These are phyloP conservation scores for Secale cereale DNA, from an alignment of 176 grass and related monocot genomes.

Conservation along the genomic window DNA sequence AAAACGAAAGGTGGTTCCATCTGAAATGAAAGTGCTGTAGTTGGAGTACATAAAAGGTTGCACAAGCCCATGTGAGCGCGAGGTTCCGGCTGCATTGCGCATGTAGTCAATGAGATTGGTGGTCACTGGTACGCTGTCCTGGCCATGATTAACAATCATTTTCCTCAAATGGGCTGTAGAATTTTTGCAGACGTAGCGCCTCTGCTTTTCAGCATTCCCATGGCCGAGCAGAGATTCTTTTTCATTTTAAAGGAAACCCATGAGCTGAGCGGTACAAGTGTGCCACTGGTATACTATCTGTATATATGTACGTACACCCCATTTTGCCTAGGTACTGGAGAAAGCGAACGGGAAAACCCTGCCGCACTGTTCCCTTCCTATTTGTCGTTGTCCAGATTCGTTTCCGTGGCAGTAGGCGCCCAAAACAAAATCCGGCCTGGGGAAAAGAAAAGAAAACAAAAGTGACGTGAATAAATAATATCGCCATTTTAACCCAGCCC, in stretches of 20 bases:
- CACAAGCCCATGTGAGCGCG: neutral
- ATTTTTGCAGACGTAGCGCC: neutral
- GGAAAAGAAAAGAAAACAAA: neutral
- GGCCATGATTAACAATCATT: neutral
- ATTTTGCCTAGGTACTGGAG: constrained; percentile 23
- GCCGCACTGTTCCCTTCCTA: constrained; percentile 13
- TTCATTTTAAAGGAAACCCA: neutral
- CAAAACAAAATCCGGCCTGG: neutral
- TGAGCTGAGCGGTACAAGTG: neutral
- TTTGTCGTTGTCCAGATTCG: constrained; percentile 9
- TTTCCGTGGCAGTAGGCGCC: neutral
- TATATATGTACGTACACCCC: too few relatives aligned
- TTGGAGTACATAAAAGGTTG: too few relatives aligned
- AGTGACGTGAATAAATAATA: neutral
- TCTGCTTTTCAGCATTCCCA: constrained; percentile 26
- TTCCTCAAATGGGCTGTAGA: neutral
- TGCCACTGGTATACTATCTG: neutral
- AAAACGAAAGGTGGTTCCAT: too few relatives aligned
- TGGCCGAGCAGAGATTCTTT: neutral
- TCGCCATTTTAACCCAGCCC: neutral
- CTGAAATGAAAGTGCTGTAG: too few relatives aligned
- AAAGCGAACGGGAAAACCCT: constrained; percentile 11
- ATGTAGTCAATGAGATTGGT: too few relatives aligned
- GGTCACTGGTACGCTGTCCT: too few relatives aligned
- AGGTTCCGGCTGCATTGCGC: too few relatives aligned